Percentiles rank a stretch among this genome's conserved stretches.
These are phyloP conservation scores for Aspergillus bertholletiae DNA, from an alignment of 495 filamentous ascomycete species.

Conservation along the genomic window DNA sequence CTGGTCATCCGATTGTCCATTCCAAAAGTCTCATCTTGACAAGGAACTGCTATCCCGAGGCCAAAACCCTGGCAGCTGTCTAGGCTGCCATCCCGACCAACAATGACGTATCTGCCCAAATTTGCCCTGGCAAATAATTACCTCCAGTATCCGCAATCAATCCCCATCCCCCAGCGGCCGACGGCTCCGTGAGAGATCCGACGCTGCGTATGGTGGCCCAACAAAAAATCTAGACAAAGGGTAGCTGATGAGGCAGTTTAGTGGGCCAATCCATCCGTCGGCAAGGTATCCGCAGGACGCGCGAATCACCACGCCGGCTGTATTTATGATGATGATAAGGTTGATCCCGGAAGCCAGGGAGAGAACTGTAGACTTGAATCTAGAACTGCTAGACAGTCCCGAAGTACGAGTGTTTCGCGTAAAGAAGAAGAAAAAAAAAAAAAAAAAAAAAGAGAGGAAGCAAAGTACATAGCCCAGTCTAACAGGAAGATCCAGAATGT, in stretches of 20 bases:
- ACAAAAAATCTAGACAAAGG: not conserved
- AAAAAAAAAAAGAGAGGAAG: no score
- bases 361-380: not conserved
- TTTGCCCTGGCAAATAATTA: not conserved
- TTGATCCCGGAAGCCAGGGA: not conserved
- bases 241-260: not conserved
- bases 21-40: not conserved
- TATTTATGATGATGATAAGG: not conserved
- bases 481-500: no score
- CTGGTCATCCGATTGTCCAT: not conserved
- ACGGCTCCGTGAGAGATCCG: not conserved
- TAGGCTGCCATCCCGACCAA: not conserved
- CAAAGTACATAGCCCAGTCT: not conserved
- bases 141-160: not conserved
- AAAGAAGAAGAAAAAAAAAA: no score
- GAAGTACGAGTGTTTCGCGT: not conserved
- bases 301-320: not conserved
- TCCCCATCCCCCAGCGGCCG: not conserved
- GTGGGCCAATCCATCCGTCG: not conserved
- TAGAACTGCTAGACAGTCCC: not conserved
- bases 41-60: not conserved
- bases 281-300: not conserved
- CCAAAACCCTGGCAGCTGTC: not conserved
- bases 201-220: not conserved
- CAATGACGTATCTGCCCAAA: not conserved